These are phyloP conservation scores for Calonectria multiphialidica DNA, from an alignment of 2,329 filamentous ascomycete species.

Conservation along the genomic window DNA sequence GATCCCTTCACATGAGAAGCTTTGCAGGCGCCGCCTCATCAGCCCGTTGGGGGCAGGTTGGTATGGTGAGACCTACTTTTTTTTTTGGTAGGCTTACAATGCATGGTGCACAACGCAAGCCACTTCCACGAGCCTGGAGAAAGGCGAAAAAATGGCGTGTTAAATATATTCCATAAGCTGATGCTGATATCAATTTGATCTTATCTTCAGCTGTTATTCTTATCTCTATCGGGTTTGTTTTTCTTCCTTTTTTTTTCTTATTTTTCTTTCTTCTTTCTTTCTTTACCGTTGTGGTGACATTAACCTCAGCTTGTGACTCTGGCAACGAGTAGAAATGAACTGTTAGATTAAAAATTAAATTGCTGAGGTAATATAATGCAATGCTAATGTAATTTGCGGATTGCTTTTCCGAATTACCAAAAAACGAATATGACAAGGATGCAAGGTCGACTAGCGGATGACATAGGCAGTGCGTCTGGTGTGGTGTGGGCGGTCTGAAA, in stretches of 20 bases:
- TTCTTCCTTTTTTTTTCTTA: background rate
- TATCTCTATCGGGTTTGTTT: background rate
- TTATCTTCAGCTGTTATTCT: background rate
- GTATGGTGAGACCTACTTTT: background rate
- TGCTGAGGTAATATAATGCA: background rate
- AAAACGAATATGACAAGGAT: background rate
- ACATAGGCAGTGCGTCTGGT: background rate
- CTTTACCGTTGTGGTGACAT: background rate
- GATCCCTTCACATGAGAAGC: background rate
- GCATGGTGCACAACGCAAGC: background rate
- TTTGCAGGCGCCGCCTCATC: background rate
- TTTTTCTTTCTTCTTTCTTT: background rate
- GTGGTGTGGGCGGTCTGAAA: background rate
- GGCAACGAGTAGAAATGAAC: background rate
- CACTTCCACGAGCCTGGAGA: background rate
- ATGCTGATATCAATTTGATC: background rate
- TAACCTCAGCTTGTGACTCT: background rate
- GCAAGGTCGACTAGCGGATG: background rate
- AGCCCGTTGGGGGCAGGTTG: background rate
- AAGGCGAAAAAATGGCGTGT: background rate
- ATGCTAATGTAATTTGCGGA: background rate
- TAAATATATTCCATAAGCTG: too few relatives aligned
- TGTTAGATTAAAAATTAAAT: background rate
- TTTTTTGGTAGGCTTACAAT: background rate
- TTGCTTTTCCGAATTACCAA: background rate